A percentile compares a stretch with the other conserved stretches of the same genome.
Evolutionary conservation across 1,139 yeast species (phyloP).

Genomic region (Yamadazyma kanchanaburiensis): DNA sequence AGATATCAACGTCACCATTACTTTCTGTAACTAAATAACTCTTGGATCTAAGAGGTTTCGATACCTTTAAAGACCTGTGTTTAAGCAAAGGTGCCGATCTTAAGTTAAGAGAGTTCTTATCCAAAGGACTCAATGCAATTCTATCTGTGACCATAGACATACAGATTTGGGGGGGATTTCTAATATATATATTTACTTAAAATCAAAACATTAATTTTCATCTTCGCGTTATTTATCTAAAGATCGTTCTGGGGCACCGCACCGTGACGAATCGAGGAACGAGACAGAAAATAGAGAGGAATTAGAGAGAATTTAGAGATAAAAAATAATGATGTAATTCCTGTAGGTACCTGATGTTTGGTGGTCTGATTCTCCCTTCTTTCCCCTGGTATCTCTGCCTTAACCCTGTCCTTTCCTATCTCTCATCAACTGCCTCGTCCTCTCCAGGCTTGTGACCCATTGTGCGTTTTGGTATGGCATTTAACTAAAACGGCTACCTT

Average conservation of each 20-base stretch:
- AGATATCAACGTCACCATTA: conserved; percentile 9
- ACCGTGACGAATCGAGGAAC: too few relatives aligned
- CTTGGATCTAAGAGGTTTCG: conserved; percentile 3
- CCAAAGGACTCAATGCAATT: conserved; percentile 11
- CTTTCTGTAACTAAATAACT: conserved; percentile 1
- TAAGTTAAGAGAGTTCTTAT: conserved; percentile 7
- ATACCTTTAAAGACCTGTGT: conserved; percentile 2
- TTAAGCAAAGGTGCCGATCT: conserved; percentile 4
- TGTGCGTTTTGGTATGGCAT: too few relatives aligned
- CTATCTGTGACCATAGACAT: conserved; percentile 12
- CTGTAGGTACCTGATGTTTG: too few relatives aligned
- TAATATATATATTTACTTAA: conserved; percentile 2
- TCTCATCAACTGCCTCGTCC: too few relatives aligned
- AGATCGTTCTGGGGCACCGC: conserved; percentile 3
- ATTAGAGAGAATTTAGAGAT: too few relatives aligned
- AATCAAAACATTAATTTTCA: conserved; percentile 4
- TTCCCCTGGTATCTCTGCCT: too few relatives aligned
- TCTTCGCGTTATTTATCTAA: conserved; percentile 6
- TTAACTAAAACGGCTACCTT: too few relatives aligned
- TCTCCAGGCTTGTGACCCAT: too few relatives aligned
- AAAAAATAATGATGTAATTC: too few relatives aligned
- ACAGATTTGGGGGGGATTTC: background rate
- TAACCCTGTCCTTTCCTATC: too few relatives aligned
- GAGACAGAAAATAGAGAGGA: too few relatives aligned
- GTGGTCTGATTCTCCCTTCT: too few relatives aligned